Evolutionary conservation across 768 basidiomycete genomes (phyloP).

Genomic region (Baorangia bicolor): DNA sequence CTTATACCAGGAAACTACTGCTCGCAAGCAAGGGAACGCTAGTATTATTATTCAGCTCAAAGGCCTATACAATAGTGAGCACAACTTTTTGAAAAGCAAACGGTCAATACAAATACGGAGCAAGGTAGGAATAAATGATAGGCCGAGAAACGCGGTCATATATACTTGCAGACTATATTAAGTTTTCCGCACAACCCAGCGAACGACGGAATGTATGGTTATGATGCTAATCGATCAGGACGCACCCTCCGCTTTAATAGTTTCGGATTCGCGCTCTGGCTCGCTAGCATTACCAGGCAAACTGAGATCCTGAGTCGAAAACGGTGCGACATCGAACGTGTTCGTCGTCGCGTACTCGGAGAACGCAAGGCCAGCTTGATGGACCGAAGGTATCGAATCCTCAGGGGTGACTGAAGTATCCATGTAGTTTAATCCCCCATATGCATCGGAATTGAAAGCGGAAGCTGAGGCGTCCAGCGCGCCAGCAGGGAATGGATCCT

Average conservation of each 20-base stretch:
- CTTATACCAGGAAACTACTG: conserved; percentile 18
- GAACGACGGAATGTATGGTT: conserved; percentile 24
- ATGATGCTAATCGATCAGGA: conserved; percentile 27
- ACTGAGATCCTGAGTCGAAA: conserved; percentile 64
- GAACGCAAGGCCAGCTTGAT: conserved; percentile 66
- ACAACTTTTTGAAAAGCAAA: conserved; percentile 35
- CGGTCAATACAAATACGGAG: conserved; percentile 37
- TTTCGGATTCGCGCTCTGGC: conserved; percentile 59
- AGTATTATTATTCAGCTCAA: conserved; percentile 33
- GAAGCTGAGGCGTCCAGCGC: conserved; percentile 64
- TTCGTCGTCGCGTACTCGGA: conserved; percentile 65
- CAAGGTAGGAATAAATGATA: conserved; percentile 40
- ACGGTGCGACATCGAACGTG: conserved; percentile 70
- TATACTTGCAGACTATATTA: conserved; percentile 33
- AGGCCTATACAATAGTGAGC: conserved; percentile 37
- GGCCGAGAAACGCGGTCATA: conserved; percentile 31
- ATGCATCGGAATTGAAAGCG: conserved; percentile 66
- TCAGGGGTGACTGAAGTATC: conserved; percentile 66
- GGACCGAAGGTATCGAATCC: conserved; percentile 57
- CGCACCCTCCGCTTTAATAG: conserved; percentile 64
- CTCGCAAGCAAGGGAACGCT: conserved; percentile 16
- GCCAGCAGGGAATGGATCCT: conserved; percentile 64
- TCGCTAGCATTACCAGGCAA: conserved; percentile 57
- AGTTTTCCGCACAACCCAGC: conserved; percentile 29
- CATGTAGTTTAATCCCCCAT: conserved; percentile 73